These are phyloP conservation scores for Geranium rotundifolium DNA, from an alignment of 345 rosid species.

Conservation along the genomic window DNA sequence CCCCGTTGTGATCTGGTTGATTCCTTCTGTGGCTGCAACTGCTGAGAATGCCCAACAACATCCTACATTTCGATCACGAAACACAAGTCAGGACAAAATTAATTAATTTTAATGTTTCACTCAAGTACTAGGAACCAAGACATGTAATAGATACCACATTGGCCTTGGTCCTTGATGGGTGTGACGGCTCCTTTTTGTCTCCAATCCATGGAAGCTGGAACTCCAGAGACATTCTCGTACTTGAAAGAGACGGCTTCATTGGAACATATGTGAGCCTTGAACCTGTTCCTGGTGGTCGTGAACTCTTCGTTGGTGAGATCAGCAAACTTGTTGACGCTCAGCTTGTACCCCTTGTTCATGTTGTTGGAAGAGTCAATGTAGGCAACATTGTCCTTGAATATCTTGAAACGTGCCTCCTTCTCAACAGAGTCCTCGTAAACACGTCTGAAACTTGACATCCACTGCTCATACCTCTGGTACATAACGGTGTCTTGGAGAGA, in stretches of 20 bases:
- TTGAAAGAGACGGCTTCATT: slow-evolving; percentile 5
- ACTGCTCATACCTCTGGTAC: slow-evolving; percentile 23
- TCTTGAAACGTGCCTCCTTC: slow-evolving; percentile 20
- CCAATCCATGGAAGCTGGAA: too few relatives aligned
- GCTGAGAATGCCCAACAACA: background rate
- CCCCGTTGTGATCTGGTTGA: too few relatives aligned
- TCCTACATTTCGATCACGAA: background rate
- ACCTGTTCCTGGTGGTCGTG: slow-evolving; percentile 23
- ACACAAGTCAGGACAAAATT: background rate
- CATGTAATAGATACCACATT: slow-evolving; percentile 29
- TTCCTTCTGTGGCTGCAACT: background rate
- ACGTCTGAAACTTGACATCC: slow-evolving; percentile 27
- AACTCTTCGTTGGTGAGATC: slow-evolving; percentile 45
- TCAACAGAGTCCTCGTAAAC: slow-evolving; percentile 21
- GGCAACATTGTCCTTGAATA: slow-evolving; percentile 32
- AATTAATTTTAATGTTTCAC: too few relatives aligned
- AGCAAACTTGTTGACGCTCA: slow-evolving; percentile 32
- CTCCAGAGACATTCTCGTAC: slow-evolving; percentile 17
- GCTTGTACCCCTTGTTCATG: slow-evolving; percentile 21
- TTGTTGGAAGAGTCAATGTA: slow-evolving; percentile 26
- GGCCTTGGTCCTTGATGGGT: slow-evolving; percentile 27
- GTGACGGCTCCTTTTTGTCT: slow-evolving; percentile 32
- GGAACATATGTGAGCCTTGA: slow-evolving; percentile 10
- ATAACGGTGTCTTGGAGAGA: slow-evolving; percentile 19
- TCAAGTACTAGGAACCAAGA: too few relatives aligned